Evolutionary conservation across 129 eudicot genomes (phyloP).

Genomic region (Pittosporum tobira): DNA sequence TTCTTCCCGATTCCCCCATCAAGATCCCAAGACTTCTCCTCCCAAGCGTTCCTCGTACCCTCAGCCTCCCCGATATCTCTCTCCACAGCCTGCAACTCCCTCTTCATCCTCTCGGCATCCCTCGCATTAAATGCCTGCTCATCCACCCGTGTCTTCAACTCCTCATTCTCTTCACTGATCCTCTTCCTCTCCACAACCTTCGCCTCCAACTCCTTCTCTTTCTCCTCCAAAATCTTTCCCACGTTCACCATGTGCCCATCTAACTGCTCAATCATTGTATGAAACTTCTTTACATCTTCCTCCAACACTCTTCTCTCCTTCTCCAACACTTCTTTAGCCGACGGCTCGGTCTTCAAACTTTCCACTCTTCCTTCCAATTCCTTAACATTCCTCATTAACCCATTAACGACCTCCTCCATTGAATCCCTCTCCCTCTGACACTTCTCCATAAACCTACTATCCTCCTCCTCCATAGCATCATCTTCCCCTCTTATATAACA

Average conservation of each 20-base stretch:
- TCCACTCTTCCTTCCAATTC: constrained; percentile 48
- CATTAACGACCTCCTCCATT: constrained; percentile 28
- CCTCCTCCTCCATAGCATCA: constrained; percentile 36
- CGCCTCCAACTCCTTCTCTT: constrained; percentile 46
- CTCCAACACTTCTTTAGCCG: constrained; percentile 50
- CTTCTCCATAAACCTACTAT: constrained; percentile 29
- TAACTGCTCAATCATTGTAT: constrained; percentile 39
- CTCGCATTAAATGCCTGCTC: constrained; percentile 66
- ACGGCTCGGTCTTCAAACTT: constrained; percentile 45
- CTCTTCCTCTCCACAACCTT: constrained; percentile 42
- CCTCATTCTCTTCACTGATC: constrained; percentile 69
- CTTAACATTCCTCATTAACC: constrained; percentile 19
- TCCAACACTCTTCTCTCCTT: constrained; percentile 37
- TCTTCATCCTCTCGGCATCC: constrained; percentile 93
- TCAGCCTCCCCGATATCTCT: constrained; percentile 67
- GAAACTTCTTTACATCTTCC: constrained; percentile 58
- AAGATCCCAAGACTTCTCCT: constrained; percentile 76
- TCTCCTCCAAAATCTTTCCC: constrained; percentile 52
- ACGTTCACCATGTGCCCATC: constrained; percentile 19
- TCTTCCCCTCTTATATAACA: constrained; percentile 67
- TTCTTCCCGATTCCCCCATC: constrained; percentile 44
- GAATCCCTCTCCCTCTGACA: constrained; percentile 27
- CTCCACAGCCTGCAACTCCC: constrained; percentile 76
- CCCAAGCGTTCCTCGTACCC: constrained; percentile 61
- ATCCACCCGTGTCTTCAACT: constrained; percentile 60